Percentiles rank a stretch among this genome's conserved stretches.
Evolutionary conservation across 768 basidiomycete species (phyloP).

Genomic region (Artomyces pyxidatus): DNA sequence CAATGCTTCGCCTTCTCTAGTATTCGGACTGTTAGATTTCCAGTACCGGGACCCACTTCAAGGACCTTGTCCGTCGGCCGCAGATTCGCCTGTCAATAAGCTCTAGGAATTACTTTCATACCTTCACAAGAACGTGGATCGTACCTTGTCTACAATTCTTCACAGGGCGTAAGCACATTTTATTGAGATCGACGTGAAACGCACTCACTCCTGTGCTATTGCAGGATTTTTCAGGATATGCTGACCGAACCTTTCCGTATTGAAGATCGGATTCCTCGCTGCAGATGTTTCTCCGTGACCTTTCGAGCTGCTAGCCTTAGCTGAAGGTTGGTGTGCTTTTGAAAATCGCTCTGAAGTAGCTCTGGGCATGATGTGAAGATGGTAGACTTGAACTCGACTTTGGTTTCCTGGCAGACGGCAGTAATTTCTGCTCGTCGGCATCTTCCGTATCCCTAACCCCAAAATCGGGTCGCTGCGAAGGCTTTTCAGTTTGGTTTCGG

Average conservation of each 20-base stretch:
- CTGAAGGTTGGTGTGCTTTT: conserved; percentile 54
- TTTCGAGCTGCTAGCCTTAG: conserved; percentile 43
- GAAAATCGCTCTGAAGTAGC: conserved; percentile 16
- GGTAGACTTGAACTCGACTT: no score
- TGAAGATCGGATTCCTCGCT: conserved; percentile 82
- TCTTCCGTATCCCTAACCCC: no score
- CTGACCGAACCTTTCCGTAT: conserved; percentile 92
- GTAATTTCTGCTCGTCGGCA: no score
- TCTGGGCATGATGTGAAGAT: not conserved
- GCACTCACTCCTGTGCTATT: conserved; percentile 76
- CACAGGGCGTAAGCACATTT: conserved; percentile 11
- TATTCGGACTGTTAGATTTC: conserved; percentile 91
- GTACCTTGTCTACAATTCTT: conserved; percentile 59
- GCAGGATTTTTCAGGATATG: conserved; percentile 95
- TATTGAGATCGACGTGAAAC: not conserved
- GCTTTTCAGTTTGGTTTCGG: no score
- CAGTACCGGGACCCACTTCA: conserved; percentile 96
- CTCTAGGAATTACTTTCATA: not conserved
- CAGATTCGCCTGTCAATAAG: conserved; percentile 61
- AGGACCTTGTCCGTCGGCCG: conserved; percentile 93
- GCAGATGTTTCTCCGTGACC: conserved; percentile 33
- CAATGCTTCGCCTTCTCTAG: conserved; percentile 89
- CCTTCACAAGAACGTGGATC: not conserved
- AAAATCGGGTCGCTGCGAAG: no score
- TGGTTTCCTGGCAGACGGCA: no score